Conservation (phyloP, 2,329 filamentous ascomycete species). For the Cercospora beticola region DNA sequence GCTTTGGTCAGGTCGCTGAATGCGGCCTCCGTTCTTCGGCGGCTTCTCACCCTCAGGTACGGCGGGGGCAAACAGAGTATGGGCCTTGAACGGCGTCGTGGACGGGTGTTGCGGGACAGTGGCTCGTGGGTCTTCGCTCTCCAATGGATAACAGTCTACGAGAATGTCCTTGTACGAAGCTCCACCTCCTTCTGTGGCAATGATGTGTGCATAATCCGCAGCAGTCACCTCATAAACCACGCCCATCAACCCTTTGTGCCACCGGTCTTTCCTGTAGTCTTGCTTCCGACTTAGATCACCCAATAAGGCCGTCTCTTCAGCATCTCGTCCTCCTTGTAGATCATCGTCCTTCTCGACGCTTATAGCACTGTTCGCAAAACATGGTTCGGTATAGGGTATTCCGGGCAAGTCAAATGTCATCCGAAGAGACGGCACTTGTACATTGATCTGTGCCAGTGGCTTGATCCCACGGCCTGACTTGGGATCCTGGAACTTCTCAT, state of each 20-base stretch:
- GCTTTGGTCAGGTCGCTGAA: conserved; percentile 62
- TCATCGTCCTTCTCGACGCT: conserved; percentile 48
- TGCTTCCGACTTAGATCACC: conserved; percentile 12
- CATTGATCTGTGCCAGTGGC: conserved; percentile 77
- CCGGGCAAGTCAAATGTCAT: conserved; percentile 85
- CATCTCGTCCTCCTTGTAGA: conserved; percentile 5
- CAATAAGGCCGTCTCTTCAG: conserved; percentile 39
- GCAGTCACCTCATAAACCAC: conserved; percentile 93
- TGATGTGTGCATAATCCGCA: conserved; percentile 78
- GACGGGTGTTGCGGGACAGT: conserved; percentile 64
- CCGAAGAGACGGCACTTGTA: conserved; percentile 73
- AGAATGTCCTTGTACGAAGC: conserved; percentile 79
- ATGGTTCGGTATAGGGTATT: conserved; percentile 83
- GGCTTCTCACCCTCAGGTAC: conserved; percentile 32
- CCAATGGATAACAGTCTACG: conserved; percentile 72
- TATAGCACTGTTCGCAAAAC: conserved; percentile 78
- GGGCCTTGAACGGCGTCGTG: conserved; percentile 71
- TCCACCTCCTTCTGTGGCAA: conserved; percentile 87
- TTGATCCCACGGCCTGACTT: conserved; percentile 73
- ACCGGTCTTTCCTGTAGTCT: conserved; percentile 53
- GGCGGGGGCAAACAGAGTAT: conserved; percentile 74
- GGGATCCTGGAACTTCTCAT: conserved; percentile 64
- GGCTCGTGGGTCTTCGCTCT: conserved; percentile 50
- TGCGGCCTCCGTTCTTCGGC: conserved; percentile 41
- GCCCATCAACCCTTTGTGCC: conserved; percentile 82